Evolutionary conservation across 108 stramenopile genomes (phyloP), one percentile per base, ranked within the genome.

Genomic region (Schizochytrium sp.): DNA sequence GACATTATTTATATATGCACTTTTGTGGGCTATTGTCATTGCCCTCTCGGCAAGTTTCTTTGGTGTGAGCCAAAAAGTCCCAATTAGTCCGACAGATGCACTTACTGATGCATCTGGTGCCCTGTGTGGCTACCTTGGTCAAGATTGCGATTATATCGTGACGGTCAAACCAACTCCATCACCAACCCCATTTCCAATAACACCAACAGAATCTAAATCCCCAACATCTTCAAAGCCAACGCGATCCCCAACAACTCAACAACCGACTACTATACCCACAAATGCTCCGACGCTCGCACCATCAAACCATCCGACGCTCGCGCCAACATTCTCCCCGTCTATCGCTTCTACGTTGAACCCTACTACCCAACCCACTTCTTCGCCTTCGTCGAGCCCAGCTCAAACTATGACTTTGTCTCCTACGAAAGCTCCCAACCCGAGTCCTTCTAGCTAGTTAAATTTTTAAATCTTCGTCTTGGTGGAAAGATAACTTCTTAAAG

Each of bases 1-100:
- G 28, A n/a, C 47, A 5, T 38, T 40, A 13, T 38, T 83, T 50
- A 55, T 40, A 2, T 83, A 83, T 42, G 76, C 76, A 5, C 50
- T 55, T 10, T 38, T 49, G 5, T 83, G 47, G 47, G 53, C 55
- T 40, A n/a, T 5, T 53, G 53, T 83, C 17, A 28, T 83, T 38
- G 76, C 76, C 28, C 47, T 83, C 50, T 47, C 76, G 45, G 76
- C 40, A 13, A 55, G 50, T 38, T 83, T 83, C 28, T 38, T 83
- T 38, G 10, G 15, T 5, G 76, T 47, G n/a, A n/a, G 5, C 47
- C 50, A 10, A 0, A 53, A 83, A 55, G 40, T 42, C 5, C 76
- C 76, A 5, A 53, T 83, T 53, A 38, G 50, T 17, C 50, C 76
- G 10, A 83, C 76, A 10, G 28, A 7, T 13, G 5, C 47, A 5